These are phyloP conservation scores for Inonotus obliquus DNA, from an alignment of 1,284 basidiomycete species.

Conservation along the genomic window DNA sequence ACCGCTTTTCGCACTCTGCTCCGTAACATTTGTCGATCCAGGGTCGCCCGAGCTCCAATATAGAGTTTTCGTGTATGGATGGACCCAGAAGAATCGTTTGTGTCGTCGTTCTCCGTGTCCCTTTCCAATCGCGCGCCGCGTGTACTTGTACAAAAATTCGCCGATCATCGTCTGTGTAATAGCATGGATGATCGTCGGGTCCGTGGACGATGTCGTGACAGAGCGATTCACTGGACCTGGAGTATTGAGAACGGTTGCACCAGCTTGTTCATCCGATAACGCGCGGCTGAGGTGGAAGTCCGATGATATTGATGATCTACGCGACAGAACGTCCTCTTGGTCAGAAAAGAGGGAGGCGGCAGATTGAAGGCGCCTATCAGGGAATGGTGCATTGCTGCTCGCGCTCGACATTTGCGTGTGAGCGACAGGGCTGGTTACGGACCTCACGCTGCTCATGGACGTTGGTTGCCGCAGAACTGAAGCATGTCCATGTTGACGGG, in stretches of 20 bases:
- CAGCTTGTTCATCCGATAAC: constrained; percentile 27
- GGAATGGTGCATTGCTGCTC: constrained; percentile 36
- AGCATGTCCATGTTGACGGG: constrained; percentile 59
- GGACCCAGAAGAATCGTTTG: constrained; percentile 98
- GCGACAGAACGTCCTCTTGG: constrained; percentile 53
- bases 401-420: constrained; percentile 42
- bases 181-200: constrained; percentile 86
- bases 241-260: not conserved
- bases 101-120: constrained; percentile 90
- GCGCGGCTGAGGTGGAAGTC: constrained; percentile 44
- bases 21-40: constrained; percentile 78
- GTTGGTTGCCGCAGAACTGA: constrained; percentile 64
- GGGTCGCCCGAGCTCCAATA: constrained; percentile 98
- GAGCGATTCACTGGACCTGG: constrained; percentile 26
- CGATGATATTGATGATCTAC: constrained; percentile 74
- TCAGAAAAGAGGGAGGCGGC: constrained; percentile 63
- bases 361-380: constrained; percentile 52
- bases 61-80: constrained; percentile 96
- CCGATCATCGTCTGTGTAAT: constrained; percentile 99
- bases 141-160: constrained; percentile 98
- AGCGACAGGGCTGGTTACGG: constrained; percentile 53
- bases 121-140: constrained; percentile 85
- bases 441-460: constrained; percentile 78
- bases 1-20: constrained; percentile 97
- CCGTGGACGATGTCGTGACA: constrained; percentile 52